A percentile compares a stretch with the other conserved stretches of the same genome.
Evolutionary conservation across 176 grass and related monocot genomes (phyloP).

Genomic region (Guadua angustifolia): DNA sequence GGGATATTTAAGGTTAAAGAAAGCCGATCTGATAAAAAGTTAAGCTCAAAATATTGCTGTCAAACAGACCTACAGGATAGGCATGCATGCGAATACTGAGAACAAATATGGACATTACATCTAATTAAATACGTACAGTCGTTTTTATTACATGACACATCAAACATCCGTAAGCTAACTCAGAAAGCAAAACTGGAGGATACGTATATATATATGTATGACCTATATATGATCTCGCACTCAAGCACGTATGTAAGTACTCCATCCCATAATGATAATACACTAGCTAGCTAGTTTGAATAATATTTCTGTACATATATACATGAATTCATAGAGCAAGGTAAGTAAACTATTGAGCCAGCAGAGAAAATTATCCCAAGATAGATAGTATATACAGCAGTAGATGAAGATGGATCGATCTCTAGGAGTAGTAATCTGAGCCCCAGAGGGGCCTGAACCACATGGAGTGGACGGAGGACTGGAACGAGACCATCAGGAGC

Average conservation of each 20-base stretch:
- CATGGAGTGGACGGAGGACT: slow-evolving; percentile 60
- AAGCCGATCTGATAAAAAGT: neutral
- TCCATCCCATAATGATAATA: no score
- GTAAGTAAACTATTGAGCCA: no score
- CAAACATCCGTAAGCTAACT: neutral
- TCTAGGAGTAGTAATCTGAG: slow-evolving; percentile 29
- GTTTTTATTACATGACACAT: neutral
- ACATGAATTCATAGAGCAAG: no score
- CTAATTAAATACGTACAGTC: no score
- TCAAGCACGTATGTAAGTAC: no score
- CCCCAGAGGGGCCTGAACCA: slow-evolving; percentile 74
- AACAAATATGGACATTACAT: no score
- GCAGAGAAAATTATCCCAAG: no score
- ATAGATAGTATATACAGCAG: neutral
- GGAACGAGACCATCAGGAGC: slow-evolving; percentile 69
- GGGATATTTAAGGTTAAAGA: neutral
- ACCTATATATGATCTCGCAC: no score
- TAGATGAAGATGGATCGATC: neutral
- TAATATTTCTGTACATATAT: no score
- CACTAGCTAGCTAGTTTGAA: no score
- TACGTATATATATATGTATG: neutral
- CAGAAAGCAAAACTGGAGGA: neutral
- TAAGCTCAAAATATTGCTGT: neutral
- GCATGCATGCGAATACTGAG: neutral
- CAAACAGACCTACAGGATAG: neutral